These are phyloP conservation scores for Russula griseocarnosa DNA, from an alignment of 768 basidiomycete species.

Conservation along the genomic window DNA sequence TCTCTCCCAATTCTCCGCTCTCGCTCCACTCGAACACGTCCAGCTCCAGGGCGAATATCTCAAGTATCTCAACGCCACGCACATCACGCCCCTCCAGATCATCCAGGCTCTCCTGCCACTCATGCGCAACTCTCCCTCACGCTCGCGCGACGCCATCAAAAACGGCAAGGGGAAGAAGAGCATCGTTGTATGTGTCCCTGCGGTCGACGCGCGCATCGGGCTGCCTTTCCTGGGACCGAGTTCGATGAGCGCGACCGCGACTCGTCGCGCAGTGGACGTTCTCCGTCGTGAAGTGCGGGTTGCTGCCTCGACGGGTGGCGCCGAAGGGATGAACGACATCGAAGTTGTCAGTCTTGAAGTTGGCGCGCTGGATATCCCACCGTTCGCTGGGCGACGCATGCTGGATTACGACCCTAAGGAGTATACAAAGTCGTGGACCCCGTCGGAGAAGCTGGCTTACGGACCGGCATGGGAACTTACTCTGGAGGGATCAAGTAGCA, in stretches of 20 bases:
- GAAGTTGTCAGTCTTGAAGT: slow-evolving; percentile 71
- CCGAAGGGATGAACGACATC: slow-evolving; percentile 61
- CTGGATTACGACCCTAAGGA: slow-evolving; percentile 33
- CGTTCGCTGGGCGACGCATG: slow-evolving; percentile 33
- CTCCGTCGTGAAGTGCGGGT: slow-evolving; percentile 67
- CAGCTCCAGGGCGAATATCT: slow-evolving; percentile 60
- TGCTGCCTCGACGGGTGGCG: slow-evolving; percentile 50
- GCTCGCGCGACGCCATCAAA: slow-evolving; percentile 47
- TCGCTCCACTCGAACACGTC: slow-evolving; percentile 68
- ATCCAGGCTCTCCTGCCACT: slow-evolving; percentile 75
- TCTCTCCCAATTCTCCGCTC: slow-evolving; percentile 39
- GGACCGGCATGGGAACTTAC: slow-evolving; percentile 60
- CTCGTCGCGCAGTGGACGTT: slow-evolving; percentile 65
- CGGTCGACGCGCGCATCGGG: slow-evolving; percentile 66
- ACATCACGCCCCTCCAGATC: slow-evolving; percentile 71
- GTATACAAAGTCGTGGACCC: slow-evolving; percentile 69
- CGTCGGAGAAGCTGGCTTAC: slow-evolving; percentile 68
- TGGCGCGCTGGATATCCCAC: slow-evolving; percentile 46
- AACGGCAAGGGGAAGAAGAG: slow-evolving; percentile 41
- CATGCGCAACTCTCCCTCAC: slow-evolving; percentile 61
- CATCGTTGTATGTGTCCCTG: slow-evolving; percentile 72
- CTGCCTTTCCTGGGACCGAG: slow-evolving; percentile 61
- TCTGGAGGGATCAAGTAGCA: slow-evolving; percentile 40
- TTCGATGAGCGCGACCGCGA: slow-evolving; percentile 74
- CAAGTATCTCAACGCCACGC: slow-evolving; percentile 68